phyloP scores from a whole-genome alignment of 139 green algal species.

The Coelastrella sp. region DNA sequence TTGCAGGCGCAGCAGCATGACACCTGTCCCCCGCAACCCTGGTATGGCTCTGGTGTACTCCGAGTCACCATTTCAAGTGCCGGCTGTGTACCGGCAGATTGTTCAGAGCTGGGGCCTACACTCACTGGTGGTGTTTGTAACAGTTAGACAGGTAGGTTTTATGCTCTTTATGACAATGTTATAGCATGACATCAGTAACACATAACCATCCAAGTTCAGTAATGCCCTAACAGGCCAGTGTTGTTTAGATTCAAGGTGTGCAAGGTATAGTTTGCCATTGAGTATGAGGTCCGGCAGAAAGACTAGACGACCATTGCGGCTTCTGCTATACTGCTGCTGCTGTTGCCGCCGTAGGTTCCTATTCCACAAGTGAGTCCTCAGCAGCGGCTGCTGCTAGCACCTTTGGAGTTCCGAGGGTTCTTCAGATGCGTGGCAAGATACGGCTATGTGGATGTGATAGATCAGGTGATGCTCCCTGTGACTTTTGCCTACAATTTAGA shows the following conservation, averaged over 20 bases:
- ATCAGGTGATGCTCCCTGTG: slow-evolving; percentile 2
- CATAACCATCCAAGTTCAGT: no score
- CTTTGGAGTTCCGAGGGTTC: background rate
- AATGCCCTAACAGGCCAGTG: background rate
- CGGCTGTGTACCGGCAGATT: background rate
- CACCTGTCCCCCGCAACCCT: background rate
- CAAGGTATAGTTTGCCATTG: no score
- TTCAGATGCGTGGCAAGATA: background rate
- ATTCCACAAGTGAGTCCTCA: background rate
- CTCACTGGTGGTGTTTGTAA: slow-evolving; percentile 16
- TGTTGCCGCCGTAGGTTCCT: background rate
- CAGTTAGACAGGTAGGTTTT: background rate
- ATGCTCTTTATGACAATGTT: no score
- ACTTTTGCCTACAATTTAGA: background rate
- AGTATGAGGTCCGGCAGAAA: no score
- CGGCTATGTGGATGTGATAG: background rate
- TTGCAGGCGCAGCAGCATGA: slow-evolving; percentile 11
- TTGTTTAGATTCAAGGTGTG: background rate
- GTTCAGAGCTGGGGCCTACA: slow-evolving; percentile 14
- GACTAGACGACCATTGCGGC: background rate
- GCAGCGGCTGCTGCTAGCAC: background rate
- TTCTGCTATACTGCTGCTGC: background rate
- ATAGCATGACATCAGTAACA: no score
- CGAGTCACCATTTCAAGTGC: background rate
- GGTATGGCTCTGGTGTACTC: slow-evolving; percentile 21